phyloP scores from a whole-genome alignment of 257 asterid genomes.

The Petunia axillaris region DNA sequence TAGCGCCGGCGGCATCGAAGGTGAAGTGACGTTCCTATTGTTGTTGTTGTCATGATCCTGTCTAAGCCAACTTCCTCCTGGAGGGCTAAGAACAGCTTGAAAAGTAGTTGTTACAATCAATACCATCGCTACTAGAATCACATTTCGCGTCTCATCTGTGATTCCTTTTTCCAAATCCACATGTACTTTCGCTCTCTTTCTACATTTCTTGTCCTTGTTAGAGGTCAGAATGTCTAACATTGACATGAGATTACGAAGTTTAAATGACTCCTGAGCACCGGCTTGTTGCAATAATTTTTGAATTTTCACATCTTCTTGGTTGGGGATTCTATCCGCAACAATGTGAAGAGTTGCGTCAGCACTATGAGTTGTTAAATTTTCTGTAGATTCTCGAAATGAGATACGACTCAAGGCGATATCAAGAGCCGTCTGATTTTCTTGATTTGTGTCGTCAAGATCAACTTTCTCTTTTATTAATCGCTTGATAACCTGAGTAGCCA shows the following conservation, averaged over 20 bases:
- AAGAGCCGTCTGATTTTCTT: conserved; percentile 19
- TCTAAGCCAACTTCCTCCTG: conserved; percentile 17
- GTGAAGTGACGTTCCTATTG: not conserved
- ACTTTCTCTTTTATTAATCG: conserved; percentile 19
- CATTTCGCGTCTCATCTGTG: not conserved
- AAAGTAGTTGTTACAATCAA: conserved; percentile 12
- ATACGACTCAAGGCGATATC: no score
- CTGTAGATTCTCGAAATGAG: no score
- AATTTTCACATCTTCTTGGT: not conserved
- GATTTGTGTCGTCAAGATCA: not conserved
- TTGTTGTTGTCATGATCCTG: no score
- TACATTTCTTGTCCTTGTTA: not conserved
- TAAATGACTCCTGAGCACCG: not conserved
- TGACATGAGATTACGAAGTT: not conserved
- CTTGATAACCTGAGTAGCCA: conserved; percentile 25
- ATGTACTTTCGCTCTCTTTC: not conserved
- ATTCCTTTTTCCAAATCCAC: not conserved
- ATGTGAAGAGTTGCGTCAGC: not conserved
- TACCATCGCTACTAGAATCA: conserved; percentile 22
- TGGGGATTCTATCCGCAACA: not conserved
- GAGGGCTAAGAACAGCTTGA: conserved; percentile 28
- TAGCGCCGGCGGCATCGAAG: not conserved
- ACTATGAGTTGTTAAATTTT: no score
- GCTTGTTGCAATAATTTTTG: not conserved
- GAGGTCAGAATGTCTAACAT: not conserved